Evolutionary conservation across 2,329 filamentous ascomycete species (phyloP).

Genomic region (Phialophora expanda): DNA sequence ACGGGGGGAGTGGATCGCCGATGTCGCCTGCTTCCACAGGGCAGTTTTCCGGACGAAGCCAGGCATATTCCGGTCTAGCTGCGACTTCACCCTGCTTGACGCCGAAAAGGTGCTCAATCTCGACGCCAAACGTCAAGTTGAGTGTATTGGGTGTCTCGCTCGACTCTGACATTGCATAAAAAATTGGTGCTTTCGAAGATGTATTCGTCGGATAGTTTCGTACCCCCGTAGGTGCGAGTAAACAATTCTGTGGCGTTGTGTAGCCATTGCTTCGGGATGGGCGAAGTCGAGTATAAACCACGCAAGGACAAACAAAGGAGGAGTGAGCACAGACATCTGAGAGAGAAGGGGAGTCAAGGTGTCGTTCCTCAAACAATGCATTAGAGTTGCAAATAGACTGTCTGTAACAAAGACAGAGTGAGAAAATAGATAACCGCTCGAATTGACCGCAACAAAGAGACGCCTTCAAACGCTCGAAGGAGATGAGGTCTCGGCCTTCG

Average conservation of each 20-base stretch:
- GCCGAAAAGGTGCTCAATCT: constrained; percentile 13
- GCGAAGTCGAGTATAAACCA: background rate
- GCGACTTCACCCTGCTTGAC: constrained; percentile 2
- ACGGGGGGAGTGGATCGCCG: background rate
- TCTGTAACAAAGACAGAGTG: constrained; percentile 1
- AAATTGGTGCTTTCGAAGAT: background rate
- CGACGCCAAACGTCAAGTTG: constrained; percentile 9
- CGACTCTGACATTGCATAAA: background rate
- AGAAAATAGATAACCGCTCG: background rate
- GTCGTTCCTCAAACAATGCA: background rate
- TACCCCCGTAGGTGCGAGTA: background rate
- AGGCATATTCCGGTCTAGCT: background rate
- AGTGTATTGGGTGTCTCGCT: background rate
- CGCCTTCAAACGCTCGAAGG: background rate
- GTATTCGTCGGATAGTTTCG: background rate
- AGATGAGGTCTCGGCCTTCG: too few relatives aligned
- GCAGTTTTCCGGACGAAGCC: constrained; percentile 7
- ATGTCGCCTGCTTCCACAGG: background rate
- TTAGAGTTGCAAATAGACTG: background rate
- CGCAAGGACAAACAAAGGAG: constrained; percentile 3
- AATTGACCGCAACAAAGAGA: background rate
- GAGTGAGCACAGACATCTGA: constrained; percentile 1
- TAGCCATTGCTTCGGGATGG: background rate
- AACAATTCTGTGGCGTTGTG: background rate
- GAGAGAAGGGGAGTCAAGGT: background rate